Evolutionary conservation across 257 asterid genomes (phyloP), one percentile per base, ranked within the genome.

Genomic region (Hygrophila difformis): DNA sequence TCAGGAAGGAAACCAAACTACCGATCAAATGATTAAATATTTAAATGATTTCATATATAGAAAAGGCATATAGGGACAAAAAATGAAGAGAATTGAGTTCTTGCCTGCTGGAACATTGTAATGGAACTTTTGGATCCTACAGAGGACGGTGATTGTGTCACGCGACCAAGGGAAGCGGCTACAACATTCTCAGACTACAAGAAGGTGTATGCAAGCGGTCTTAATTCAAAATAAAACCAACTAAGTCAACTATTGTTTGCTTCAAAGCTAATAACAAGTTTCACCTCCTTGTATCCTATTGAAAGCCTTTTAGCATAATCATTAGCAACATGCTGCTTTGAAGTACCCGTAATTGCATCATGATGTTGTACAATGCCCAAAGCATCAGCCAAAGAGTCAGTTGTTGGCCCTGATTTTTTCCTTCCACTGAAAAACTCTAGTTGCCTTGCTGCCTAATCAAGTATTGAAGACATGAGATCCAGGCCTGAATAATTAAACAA

Each of bases 381-480:
- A 63, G 97, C 87, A 72, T 82, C 86, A 16, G 77, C 95, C 55
- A 91, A 63, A 23, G 70, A 63, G 58, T 86, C 93, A 23, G 91
- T 78, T 9, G 83, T 82, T 7, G 84, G 77, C n/a, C 89, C 92
- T 6, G 69, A 61, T 65, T 69, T 68, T 43, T 62, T 63, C 66
- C 85, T 76, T 63, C 97, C 95, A 67, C 59, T 74, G 54, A 86
- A 69, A 61, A 56, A 66, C 59, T 91, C 97, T 38, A 91, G 59
- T 46, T 91, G 99, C 55, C 95, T 71, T 34, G 99, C 97, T 44
- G 99, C 99, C 99, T 91, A 63, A 53, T 40, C n/a, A n/a, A n/a
- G n/a, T n/a, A n/a, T n/a, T 0, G 31, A 26, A 26, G 31, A 26
- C 8, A 26, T 26, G 8, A 5, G 8, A 26, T 8, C 8, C 31